Conservation (phyloP, 306 rosid species). For the Sicyos edulis region DNA sequence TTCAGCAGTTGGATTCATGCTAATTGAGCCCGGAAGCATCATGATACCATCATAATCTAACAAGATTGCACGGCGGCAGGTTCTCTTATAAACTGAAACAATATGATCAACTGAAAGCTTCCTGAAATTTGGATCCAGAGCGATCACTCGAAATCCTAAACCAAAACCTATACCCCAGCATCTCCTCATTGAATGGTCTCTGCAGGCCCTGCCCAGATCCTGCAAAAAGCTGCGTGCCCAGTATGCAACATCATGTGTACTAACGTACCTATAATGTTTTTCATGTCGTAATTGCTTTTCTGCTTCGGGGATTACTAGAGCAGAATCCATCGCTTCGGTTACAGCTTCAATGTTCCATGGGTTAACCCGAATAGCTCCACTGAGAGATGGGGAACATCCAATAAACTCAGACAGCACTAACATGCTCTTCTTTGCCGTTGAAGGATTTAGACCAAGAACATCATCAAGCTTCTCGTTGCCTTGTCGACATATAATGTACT, state of each 20-base stretch:
- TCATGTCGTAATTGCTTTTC: constrained; percentile 84
- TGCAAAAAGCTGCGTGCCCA: constrained; percentile 89
- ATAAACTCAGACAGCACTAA: constrained; percentile 79
- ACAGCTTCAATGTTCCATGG: constrained; percentile 92
- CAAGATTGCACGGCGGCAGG: constrained; percentile 67
- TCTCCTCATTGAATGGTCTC: constrained; percentile 72
- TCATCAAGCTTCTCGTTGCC: constrained; percentile 67
- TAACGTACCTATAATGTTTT: constrained; percentile 79
- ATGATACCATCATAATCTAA: constrained; percentile 78
- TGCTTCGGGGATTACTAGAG: constrained; percentile 46
- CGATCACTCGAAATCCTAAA: constrained; percentile 78
- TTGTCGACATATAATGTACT: constrained; percentile 73
- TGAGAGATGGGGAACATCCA: constrained; percentile 86
- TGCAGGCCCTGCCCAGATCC: constrained; percentile 80
- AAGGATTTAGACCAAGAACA: constrained; percentile 43
- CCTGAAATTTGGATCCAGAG: constrained; percentile 77
- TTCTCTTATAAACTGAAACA: constrained; percentile 77
- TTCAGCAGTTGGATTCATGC: constrained; percentile 54
- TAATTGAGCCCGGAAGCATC: constrained; percentile 58
- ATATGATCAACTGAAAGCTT: constrained; percentile 78
- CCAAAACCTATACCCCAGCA: constrained; percentile 97
- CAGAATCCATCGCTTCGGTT: constrained; percentile 86
- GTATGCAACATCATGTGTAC: constrained; percentile 84
- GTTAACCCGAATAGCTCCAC: constrained; percentile 84
- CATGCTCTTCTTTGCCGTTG: constrained; percentile 60